These are phyloP conservation scores for Boletus eberwhitei DNA, from an alignment of 768 basidiomycete genomes.

Conservation along the genomic window DNA sequence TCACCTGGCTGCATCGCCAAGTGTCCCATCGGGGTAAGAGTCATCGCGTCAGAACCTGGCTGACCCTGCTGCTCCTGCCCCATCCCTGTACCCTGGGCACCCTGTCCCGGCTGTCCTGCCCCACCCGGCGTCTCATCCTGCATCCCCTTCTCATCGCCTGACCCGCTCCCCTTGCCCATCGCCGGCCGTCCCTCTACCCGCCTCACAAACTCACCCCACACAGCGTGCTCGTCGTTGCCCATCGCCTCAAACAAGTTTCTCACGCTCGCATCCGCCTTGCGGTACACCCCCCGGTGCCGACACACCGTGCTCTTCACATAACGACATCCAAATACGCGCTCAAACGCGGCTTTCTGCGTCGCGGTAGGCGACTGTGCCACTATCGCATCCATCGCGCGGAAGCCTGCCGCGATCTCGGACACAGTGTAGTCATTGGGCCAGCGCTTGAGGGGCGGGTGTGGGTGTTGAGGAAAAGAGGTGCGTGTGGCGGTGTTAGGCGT, in stretches of 20 bases:
- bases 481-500: conserved; percentile 23
- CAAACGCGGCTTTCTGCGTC: conserved; percentile 66
- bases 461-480: conserved; percentile 45
- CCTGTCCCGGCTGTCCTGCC: conserved; percentile 2
- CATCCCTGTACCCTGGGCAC: not conserved
- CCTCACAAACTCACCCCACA: conserved; percentile 69
- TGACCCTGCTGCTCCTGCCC: conserved; percentile 20
- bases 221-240: conserved; percentile 54
- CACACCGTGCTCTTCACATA: conserved; percentile 76
- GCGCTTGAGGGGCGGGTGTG: conserved; percentile 63
- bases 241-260: conserved; percentile 50
- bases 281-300: conserved; percentile 67
- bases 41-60: conserved; percentile 16
- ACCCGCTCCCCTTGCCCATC: conserved; percentile 28
- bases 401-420: conserved; percentile 58
- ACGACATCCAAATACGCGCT: conserved; percentile 65
- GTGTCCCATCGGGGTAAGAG: conserved; percentile 16
- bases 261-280: conserved; percentile 47
- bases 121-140: conserved; percentile 15
- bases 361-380: conserved; percentile 37
- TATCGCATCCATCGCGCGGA: conserved; percentile 47
- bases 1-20: conserved; percentile 19
- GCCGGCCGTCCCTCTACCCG: conserved; percentile 50
- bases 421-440: conserved; percentile 80
- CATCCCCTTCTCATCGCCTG: conserved; percentile 21